Base-by-base conservation (phyloP, 148 eudicot species). In the Rhododendron kiyosumense region DNA sequence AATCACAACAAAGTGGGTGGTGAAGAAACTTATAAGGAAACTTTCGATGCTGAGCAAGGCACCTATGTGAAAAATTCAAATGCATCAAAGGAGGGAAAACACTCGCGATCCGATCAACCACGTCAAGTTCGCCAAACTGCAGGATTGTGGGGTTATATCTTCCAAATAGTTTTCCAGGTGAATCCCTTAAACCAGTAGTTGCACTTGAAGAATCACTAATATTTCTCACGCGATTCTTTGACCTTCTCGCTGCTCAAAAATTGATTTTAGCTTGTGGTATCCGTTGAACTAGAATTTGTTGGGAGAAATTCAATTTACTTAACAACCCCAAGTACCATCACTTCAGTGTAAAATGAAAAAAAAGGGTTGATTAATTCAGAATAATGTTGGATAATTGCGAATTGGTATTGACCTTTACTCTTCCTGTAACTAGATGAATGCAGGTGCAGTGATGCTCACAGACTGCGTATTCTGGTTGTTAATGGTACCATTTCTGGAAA, bases 371-470 rank as follows among this genome's bases (percentile, higher is more conserved):
- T 79, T 79, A 10, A 22, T 13, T 20, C 65, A 18, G 61, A 54
- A 17, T 54, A 54, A 17, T 54, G 61, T 54, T 54, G 22, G 61
- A 54, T 79, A 11, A 43, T 48, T 20, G 26, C 8, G 0, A 13
- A 3, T 61, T 36, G 49, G 2, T 63, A 36, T 63, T 82, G 51
- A 84, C 52, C 4, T 76, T 84, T 84, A 22, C 69, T 65, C 49
- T 74, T 28, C 63, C 69, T 34, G 38, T 45, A 41, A 77, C 71
- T 89, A 94, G 98, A 94, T 96, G 95, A 93, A 92, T 91, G 98
- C 98, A 88, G 98, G 98, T 45, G 98, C 98, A 26, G 98, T 96
- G 87, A 87, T 94, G 88, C 95, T 96, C 48, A 94, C 98, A 26
- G 98, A 94, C 83, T 91, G 91, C 46, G 97, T 94, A 14, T 96